Conservation (phyloP, 495 filamentous ascomycete genomes). For the Hypomontagnella monticulosa region DNA sequence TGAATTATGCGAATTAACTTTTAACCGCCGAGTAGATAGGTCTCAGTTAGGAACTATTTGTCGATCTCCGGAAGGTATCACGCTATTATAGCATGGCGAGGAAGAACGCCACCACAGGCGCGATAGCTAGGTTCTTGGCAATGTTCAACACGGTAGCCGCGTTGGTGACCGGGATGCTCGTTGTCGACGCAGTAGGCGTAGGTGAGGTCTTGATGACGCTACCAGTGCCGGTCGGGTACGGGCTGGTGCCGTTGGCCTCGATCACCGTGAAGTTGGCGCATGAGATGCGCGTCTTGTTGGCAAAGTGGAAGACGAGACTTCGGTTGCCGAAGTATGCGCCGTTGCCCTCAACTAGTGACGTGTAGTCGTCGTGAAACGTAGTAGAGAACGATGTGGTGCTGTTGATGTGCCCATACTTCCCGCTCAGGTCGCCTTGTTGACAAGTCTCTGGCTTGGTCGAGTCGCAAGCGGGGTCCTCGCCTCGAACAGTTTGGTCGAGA, state of each 20-base stretch:
- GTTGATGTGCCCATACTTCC: constrained; percentile 78
- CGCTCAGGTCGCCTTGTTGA: constrained; percentile 84
- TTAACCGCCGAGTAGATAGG: background rate
- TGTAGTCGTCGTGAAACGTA: constrained; percentile 73
- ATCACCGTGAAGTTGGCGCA: constrained; percentile 72
- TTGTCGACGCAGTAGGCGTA: constrained; percentile 12
- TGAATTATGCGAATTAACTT: constrained; percentile 10
- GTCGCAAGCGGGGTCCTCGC: constrained; percentile 73
- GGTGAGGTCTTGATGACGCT: constrained; percentile 10
- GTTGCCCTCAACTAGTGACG: constrained; percentile 65
- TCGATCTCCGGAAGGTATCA: background rate
- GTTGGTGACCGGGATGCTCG: constrained; percentile 13
- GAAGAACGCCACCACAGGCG: constrained; percentile 33
- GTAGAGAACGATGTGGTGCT: constrained; percentile 51
- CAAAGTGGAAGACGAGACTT: constrained; percentile 78
- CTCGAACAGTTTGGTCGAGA: constrained; percentile 63
- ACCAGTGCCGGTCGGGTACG: constrained; percentile 27
- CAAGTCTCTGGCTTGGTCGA: constrained; percentile 69
- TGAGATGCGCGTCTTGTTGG: constrained; percentile 73
- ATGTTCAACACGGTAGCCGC: constrained; percentile 13
- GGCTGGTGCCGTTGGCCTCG: constrained; percentile 19
- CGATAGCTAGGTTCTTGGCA: constrained; percentile 33
- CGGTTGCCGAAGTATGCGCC: constrained; percentile 81
- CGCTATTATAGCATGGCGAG: constrained; percentile 29
- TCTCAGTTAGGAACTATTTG: background rate